A percentile compares a stretch with the other conserved stretches of the same genome.
Conservation (phyloP, 352 stramenopile genomes). For the Blastocystis sp. region DNA sequence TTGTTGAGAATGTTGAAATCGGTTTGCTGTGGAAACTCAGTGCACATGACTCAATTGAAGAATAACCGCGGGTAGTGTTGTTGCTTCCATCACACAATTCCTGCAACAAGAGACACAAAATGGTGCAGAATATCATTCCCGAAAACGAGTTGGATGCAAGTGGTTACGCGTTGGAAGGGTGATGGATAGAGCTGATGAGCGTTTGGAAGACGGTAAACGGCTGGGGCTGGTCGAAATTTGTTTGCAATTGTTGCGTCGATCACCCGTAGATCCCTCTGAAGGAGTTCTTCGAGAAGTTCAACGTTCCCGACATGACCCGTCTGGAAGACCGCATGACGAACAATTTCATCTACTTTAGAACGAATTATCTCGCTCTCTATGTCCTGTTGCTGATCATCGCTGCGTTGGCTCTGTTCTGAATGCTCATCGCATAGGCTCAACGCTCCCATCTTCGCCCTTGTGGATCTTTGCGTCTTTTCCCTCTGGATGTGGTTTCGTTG, state of each 20-base stretch:
- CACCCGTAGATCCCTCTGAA: background rate
- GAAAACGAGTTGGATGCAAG: constrained; percentile 28
- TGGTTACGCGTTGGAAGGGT: background rate
- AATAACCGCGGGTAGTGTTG: background rate
- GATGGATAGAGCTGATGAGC: background rate
- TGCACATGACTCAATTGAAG: background rate
- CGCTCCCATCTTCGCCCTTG: constrained; percentile 1
- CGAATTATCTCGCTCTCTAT: constrained; percentile 21
- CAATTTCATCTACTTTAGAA: constrained; percentile 28
- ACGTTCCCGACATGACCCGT: background rate
- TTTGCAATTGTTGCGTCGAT: background rate
- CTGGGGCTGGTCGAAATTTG: constrained; percentile 11
- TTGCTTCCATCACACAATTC: background rate
- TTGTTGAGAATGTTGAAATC: constrained; percentile 19
- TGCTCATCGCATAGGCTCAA: background rate
- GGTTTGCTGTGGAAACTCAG: background rate
- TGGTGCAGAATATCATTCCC: constrained; percentile 50
- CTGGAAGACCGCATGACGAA: constrained; percentile 7
- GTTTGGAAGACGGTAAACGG: background rate
- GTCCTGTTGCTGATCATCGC: constrained; percentile 12
- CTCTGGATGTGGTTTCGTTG: constrained; percentile 2
- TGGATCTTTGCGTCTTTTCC: constrained; percentile 1
- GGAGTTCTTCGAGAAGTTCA: constrained; percentile 30
- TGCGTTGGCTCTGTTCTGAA: background rate
- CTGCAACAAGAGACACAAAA: background rate